Evolutionary conservation across 1,139 yeast genomes (phyloP).

Genomic region (Yamadazyma blattariae): DNA sequence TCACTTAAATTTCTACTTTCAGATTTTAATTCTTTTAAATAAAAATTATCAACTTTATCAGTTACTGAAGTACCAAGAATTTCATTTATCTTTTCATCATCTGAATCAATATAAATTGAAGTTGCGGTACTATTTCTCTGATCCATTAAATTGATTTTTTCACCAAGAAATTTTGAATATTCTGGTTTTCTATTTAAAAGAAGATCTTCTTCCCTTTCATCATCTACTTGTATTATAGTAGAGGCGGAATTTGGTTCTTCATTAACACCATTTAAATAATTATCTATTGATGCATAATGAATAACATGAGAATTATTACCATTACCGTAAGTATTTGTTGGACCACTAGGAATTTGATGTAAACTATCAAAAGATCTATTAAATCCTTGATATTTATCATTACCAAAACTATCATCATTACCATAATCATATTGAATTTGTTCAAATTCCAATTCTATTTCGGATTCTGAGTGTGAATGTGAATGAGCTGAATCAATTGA

Average conservation of each 20-base stretch:
- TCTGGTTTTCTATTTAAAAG: not conserved
- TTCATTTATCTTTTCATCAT: constrained; percentile 9
- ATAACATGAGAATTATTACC: not conserved
- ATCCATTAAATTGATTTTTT: not conserved
- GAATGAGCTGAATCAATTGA: too few relatives aligned
- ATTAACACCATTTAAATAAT: not conserved
- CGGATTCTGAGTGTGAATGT: too few relatives aligned
- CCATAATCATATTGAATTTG: too few relatives aligned
- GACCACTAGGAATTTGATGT: not conserved
- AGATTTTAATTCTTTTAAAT: not conserved
- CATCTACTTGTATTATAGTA: not conserved
- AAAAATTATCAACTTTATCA: not conserved
- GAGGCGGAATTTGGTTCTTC: not conserved
- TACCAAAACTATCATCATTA: too few relatives aligned
- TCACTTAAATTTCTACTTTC: too few relatives aligned
- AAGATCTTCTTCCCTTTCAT: not conserved
- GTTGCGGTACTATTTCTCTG: constrained; percentile 1
- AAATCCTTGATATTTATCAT: not conserved
- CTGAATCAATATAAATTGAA: constrained; percentile 7
- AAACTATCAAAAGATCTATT: not conserved
- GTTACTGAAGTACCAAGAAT: constrained; percentile 5
- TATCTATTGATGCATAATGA: too few relatives aligned
- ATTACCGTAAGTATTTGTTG: not conserved
- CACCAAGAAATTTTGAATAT: not conserved
- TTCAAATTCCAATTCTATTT: too few relatives aligned